Evolutionary conservation across 2,329 filamentous ascomycete genomes (phyloP), one percentile per base, ranked within the genome.

Genomic region (Ceratocystis albifundus): DNA sequence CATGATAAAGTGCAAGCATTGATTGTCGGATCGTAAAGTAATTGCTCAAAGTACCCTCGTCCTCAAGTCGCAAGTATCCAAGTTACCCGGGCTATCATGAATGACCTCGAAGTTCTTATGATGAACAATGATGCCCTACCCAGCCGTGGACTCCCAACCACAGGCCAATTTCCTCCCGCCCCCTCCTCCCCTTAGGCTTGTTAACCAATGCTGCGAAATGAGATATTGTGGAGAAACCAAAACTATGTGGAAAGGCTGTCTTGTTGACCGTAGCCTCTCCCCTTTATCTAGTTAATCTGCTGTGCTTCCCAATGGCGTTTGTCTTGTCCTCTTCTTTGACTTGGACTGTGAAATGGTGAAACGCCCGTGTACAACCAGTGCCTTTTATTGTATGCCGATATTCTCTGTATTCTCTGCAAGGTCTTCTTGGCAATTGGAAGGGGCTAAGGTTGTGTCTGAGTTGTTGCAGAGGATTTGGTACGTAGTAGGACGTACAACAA

Each of bases 1-100:
- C 55, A 59, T 59, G 55, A 59, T 32, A 28, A n/a, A 17, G 53
- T 57, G 53, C 53, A 57, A 6, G 53, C 7, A 57, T 57, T 32
- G 53, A 41, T 41, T 57, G 25, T 28, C 25, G 53, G 4, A 57
- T 12, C 17, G 25, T 17, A 28, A 30, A 15, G 30, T 25, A 10
- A 7, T 10, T 50, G 46, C n/a, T 3, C 7, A 48, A 48, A 36
- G 32, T 36, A 36, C 32, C 36, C 36, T 12, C 36, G 45, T n/a
- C 20, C 20, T 20, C 46, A 50, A 48, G 45, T 20, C 25, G 22
- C 50, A 15, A 30, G 50, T 30, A 41, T 41, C 36, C 36, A 41
- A 41, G 36, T 41, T 41, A 41, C 10, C 36, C 36, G 36, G 36
- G 36, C 36, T 3, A 41, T 41, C 36, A 41, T 41, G 36, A 15